Evolutionary conservation across 2,329 filamentous ascomycete genomes (phyloP), one percentile per base, ranked within the genome.

Genomic region (Colletotrichum chlorophyti): DNA sequence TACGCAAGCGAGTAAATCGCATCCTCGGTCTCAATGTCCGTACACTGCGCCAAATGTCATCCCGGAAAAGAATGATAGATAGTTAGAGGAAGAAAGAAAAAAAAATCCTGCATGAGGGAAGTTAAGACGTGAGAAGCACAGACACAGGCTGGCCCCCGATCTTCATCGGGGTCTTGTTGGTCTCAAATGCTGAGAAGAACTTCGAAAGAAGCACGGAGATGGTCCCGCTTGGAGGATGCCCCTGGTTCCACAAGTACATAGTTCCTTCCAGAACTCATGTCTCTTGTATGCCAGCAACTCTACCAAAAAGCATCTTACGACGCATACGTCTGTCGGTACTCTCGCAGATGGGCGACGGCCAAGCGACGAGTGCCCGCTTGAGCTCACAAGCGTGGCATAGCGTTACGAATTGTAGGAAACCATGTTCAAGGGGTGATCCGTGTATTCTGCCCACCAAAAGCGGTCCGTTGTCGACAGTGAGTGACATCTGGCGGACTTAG

Each of bases 121-220:
- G n/a, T n/a, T n/a, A n/a, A 49, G 19, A 38, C 26, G 19, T n/a
- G 27, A 51, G 15, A 37, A 52, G 45, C 45, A 51, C 35, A 50
- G 53, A 57, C 55, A 17, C 43, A 29, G 47, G 19, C 9, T 14
- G 29, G 31, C 23, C 29, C 21, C 52, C 31, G 53, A 57, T 57
- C 46, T 57, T 24, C 53, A 57, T 52, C 46, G 38, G 38, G 38
- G 46, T 45, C 53, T 45, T 10, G n/a, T n/a, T 51, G 38, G 37
- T 57, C 38, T 40, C 51, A 31, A 38, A n/a, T 38, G 40, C 38
- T 15, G 31, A 32, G 35, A 51, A 35, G 53, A 42, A 43, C 46
- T 51, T 43, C 35, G 47, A 21, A 24, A 38, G 38, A 40, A 42
- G 40, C 48, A 53, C 48, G 48, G 53, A 58, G 32, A 29, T 32